Conservation (phyloP, 2,329 filamentous ascomycete species). For the Talaromyces funiculosus region DNA sequence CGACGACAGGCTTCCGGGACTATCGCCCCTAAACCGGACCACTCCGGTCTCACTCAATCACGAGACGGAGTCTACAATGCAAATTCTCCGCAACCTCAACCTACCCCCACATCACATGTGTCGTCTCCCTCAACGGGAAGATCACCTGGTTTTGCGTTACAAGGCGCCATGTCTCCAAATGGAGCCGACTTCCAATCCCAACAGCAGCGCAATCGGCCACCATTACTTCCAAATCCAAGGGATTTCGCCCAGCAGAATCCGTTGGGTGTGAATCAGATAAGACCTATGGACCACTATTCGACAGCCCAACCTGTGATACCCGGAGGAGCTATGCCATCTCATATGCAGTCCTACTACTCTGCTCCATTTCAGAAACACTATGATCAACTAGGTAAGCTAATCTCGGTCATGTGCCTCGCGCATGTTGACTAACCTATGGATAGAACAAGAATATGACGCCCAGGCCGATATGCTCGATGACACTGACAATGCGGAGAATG, state of each 20-base stretch:
- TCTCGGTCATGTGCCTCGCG: constrained; percentile 36
- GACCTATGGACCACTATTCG: constrained; percentile 27
- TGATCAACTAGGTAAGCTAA: constrained; percentile 85
- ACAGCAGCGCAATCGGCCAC: constrained; percentile 48
- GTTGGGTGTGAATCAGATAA: constrained; percentile 34
- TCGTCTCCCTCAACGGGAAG: constrained; percentile 60
- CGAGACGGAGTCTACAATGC: constrained; percentile 34
- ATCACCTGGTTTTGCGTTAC: constrained; percentile 57
- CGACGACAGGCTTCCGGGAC: constrained; percentile 62
- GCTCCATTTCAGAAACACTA: constrained; percentile 90
- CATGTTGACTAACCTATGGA: constrained; percentile 49
- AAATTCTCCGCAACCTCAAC: constrained; percentile 68
- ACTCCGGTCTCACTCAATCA: constrained; percentile 45
- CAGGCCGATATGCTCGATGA: constrained; percentile 86
- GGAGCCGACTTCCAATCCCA: constrained; percentile 52
- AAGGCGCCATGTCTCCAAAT: constrained; percentile 58
- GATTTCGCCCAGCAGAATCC: constrained; percentile 30
- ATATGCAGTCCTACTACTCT: constrained; percentile 62
- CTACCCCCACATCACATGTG: constrained; percentile 74
- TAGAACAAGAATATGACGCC: constrained; percentile 96
- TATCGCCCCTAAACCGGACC: constrained; percentile 64
- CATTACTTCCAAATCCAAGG: constrained; percentile 37
- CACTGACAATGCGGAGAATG: constrained; percentile 59
- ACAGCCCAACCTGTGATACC: constrained; percentile 25
- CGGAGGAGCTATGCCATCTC: constrained; percentile 26